phyloP scores from a whole-genome alignment of 1,284 basidiomycete species.

The Cutaneotrichosporon mucoides region DNA sequence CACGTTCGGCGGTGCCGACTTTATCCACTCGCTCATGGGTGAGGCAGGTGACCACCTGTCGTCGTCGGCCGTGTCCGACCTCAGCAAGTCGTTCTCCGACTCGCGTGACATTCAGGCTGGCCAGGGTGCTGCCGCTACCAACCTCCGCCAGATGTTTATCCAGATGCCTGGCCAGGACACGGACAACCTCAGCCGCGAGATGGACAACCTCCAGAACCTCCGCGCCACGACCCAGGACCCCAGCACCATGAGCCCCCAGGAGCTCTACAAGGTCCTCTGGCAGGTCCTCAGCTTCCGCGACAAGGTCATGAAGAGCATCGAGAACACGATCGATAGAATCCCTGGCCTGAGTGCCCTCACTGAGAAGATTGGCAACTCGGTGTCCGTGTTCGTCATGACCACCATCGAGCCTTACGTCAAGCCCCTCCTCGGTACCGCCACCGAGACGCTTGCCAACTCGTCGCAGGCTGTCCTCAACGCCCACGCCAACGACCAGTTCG shows the following conservation, averaged over 20 bases:
- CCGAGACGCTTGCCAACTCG: constrained; percentile 57
- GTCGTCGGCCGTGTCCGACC: constrained; percentile 76
- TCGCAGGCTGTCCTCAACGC: constrained; percentile 73
- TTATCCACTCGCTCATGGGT: constrained; percentile 63
- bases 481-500: constrained; percentile 69
- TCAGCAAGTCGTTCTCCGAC: constrained; percentile 71
- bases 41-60: constrained; percentile 52
- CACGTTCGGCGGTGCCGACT: constrained; percentile 83
- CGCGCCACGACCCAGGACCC: constrained; percentile 62
- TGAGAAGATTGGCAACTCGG: constrained; percentile 75
- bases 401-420: constrained; percentile 65
- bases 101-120: constrained; percentile 53
- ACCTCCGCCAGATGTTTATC: constrained; percentile 48
- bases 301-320: constrained; percentile 77
- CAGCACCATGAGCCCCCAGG: constrained; percentile 80
- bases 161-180: constrained; percentile 60
- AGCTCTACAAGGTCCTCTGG: constrained; percentile 75
- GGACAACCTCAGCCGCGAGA: constrained; percentile 60
- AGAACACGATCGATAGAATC: constrained; percentile 66
- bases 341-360: constrained; percentile 62
- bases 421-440: constrained; percentile 75
- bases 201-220: constrained; percentile 70
- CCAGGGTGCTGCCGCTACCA: constrained; percentile 51
- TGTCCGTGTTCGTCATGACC: constrained; percentile 77
- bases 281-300: constrained; percentile 82